Evolutionary conservation across 2,329 filamentous ascomycete species (phyloP), one percentile per base, ranked within the genome.

Genomic region (Curvularia eragrostidis): DNA sequence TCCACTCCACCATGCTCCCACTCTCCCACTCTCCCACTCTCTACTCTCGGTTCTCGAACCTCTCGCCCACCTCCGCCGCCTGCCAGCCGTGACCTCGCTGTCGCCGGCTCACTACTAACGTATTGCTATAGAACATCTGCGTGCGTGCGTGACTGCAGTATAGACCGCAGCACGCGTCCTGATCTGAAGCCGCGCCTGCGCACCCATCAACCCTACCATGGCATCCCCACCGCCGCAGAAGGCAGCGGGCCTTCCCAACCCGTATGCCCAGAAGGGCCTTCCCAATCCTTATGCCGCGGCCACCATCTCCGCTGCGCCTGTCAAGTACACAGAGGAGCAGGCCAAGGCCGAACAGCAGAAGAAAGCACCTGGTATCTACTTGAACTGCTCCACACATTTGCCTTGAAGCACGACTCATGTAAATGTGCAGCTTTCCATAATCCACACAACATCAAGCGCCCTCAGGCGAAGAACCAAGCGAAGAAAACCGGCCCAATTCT

Each of bases 321-420:
- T 69, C 62, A 65, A 62, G 24, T 68, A 63, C 56, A 64, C 67
- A 8, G 69, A 71, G 47, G 70, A 72, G 58, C 69, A 73, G 58
- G 69, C 63, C 59, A 74, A 69, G 59, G 64, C 68, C 42, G 70
- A 72, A 56, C 68, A 65, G 48, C 57, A 62, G 59, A 72, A 70
- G 63, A 74, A 73, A 67, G 61, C 61, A 69, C 63, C 69, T 66
- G 72, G 72, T 75, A 75, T 62, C 66, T 71, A 70, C 58, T 61
- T 62, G 61, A 63, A 49, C 54, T 63, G 55, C 56, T 65, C 65
- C 61, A 53, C 49, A 59, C 60, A 46, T 61, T 58, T 49, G 49
- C 50, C 48, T 63, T 66, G 62, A 65, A 61, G 53, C 57, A 67
- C 56, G 60, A 67, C 73, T 75, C 59, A 74, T 71, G 59, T 58